Conservation (phyloP, 108 stramenopile genomes). For the Discostella pseudostelligera region DNA sequence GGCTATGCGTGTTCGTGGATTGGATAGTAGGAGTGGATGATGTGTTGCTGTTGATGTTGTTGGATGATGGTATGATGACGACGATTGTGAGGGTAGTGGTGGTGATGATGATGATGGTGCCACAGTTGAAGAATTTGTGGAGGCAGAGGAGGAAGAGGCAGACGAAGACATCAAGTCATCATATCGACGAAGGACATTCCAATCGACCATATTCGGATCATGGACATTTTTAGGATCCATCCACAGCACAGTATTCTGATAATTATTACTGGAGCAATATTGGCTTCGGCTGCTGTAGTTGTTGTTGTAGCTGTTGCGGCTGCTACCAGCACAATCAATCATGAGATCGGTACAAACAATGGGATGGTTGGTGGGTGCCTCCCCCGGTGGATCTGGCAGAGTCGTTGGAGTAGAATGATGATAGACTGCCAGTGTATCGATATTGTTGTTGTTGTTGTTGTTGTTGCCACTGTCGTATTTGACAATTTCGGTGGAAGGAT, state of each 20-base stretch:
- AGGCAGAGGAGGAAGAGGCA: background rate
- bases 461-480: no score
- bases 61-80: background rate
- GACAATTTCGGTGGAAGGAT: no score
- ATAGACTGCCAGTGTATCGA: no score
- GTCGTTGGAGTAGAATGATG: no score
- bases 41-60: background rate
- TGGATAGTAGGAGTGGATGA: background rate
- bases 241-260: slow-evolving; percentile 9
- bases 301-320: no score
- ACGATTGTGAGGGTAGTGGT: background rate
- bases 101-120: background rate
- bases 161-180: background rate
- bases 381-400: background rate
- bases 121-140: background rate
- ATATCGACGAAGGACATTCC: slow-evolving; percentile 13
- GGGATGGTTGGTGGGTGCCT: background rate
- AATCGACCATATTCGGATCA: slow-evolving; percentile 15
- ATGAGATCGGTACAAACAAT: background rate
- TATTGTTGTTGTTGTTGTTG: no score
- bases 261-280: background rate
- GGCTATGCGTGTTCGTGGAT: slow-evolving; percentile 31
- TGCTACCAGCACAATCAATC: background rate
- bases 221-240: slow-evolving; percentile 26
- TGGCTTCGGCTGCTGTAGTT: background rate